Conservation (phyloP, 768 basidiomycete species). For the Galerina sulciceps region DNA sequence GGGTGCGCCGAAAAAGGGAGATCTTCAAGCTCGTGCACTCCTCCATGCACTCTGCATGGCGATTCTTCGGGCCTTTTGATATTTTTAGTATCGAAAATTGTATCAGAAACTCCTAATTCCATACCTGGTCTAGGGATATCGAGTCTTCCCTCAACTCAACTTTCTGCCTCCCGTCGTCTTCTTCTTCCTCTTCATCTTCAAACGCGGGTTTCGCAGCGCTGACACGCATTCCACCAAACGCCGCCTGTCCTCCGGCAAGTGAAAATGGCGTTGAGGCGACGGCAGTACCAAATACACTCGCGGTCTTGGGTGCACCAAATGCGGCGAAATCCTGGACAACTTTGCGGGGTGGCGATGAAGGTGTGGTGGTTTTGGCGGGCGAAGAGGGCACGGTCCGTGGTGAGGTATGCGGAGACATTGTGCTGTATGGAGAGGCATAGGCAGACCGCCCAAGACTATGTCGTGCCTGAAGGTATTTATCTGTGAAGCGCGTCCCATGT, state of each 20-base stretch:
- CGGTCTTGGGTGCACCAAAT: slow-evolving; percentile 74
- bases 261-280: slow-evolving; percentile 83
- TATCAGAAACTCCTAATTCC: slow-evolving; percentile 16
- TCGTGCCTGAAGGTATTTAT: slow-evolving; percentile 87
- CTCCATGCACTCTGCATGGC: slow-evolving; percentile 93
- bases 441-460: slow-evolving; percentile 58
- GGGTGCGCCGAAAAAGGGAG: too few species aligned
- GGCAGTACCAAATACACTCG: slow-evolving; percentile 84
- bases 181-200: slow-evolving; percentile 78
- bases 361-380: slow-evolving; percentile 39
- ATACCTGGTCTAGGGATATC: slow-evolving; percentile 92
- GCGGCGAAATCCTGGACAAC: slow-evolving; percentile 89
- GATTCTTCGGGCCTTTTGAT: slow-evolving; percentile 72
- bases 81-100: neutral
- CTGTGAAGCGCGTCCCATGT: slow-evolving; percentile 94
- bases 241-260: slow-evolving; percentile 77
- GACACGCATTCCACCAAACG: slow-evolving; percentile 78
- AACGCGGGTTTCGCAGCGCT: slow-evolving; percentile 37
- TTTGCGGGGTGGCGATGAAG: slow-evolving; percentile 79
- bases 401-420: slow-evolving; percentile 39
- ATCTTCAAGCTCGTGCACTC: slow-evolving; percentile 55
- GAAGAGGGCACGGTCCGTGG: slow-evolving; percentile 46
- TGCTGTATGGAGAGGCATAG: slow-evolving; percentile 53
- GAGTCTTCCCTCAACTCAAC: slow-evolving; percentile 82
- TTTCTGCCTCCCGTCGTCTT: slow-evolving; percentile 65